Evolutionary conservation across 768 basidiomycete species (phyloP).

Genomic region (Lactarius tabidus): DNA sequence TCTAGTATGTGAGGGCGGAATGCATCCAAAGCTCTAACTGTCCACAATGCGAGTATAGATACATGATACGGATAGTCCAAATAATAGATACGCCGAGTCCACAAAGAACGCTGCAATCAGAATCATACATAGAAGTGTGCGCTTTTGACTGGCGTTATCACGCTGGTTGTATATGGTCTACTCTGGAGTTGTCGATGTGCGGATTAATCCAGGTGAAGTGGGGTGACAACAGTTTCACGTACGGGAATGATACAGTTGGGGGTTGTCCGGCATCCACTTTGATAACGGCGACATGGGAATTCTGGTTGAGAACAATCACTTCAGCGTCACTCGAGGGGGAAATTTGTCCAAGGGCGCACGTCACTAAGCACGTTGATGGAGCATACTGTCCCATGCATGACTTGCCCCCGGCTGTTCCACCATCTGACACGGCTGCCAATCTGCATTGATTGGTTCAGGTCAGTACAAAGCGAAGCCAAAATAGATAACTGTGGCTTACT

Average conservation of each 20-base stretch:
- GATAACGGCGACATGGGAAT: conserved; percentile 54
- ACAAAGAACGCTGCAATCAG: background rate
- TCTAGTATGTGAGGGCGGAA: conserved; percentile 14
- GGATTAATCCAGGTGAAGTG: background rate
- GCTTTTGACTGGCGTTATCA: background rate
- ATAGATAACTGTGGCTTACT: conserved; percentile 28
- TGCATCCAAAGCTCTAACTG: conserved; percentile 1
- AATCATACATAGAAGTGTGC: background rate
- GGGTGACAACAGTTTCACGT: conserved; percentile 30
- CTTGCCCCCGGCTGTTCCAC: conserved; percentile 51
- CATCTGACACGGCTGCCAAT: conserved; percentile 67
- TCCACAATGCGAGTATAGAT: no score
- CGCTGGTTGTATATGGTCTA: conserved; percentile 16
- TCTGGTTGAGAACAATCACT: conserved; percentile 37
- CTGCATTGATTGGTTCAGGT: no score
- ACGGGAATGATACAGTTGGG: no score
- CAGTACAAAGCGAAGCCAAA: conserved; percentile 16
- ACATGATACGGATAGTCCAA: no score
- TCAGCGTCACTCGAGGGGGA: conserved; percentile 1
- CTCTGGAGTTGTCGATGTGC: background rate
- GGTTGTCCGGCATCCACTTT: conserved; percentile 39
- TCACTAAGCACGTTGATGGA: no score
- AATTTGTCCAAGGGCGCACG: conserved; percentile 28
- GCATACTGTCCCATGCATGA: conserved; percentile 57
- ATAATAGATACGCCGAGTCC: conserved; percentile 9